These are phyloP conservation scores for Ambrosiella xylebori DNA, from an alignment of 2,329 filamentous ascomycete genomes.

Conservation along the genomic window DNA sequence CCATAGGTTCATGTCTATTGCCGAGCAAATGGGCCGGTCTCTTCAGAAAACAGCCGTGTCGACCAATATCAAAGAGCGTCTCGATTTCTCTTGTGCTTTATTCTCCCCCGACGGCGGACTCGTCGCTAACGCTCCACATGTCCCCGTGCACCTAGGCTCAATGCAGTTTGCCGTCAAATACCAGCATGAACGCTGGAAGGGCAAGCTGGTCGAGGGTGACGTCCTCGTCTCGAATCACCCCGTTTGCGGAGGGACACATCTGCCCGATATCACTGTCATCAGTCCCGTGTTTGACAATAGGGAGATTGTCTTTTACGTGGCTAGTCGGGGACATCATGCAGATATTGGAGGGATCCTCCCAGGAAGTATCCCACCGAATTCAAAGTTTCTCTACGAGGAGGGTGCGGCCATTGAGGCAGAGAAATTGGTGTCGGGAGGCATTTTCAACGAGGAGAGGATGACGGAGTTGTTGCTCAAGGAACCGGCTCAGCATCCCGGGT, in stretches of 20 bases:
- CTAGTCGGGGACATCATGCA: slow-evolving; percentile 66
- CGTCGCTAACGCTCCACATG: slow-evolving; percentile 63
- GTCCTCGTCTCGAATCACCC: slow-evolving; percentile 74
- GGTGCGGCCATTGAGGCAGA: slow-evolving; percentile 46
- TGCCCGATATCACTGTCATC: slow-evolving; percentile 67
- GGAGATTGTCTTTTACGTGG: slow-evolving; percentile 66
- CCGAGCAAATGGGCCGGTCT: slow-evolving; percentile 67
- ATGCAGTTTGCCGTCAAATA: slow-evolving; percentile 70
- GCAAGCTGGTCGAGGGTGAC: slow-evolving; percentile 59
- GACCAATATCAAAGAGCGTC: slow-evolving; percentile 66
- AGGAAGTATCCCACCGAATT: slow-evolving; percentile 65
- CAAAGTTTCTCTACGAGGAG: slow-evolving; percentile 44
- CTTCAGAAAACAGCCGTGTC: slow-evolving; percentile 67
- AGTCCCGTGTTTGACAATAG: slow-evolving; percentile 54
- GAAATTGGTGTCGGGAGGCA: slow-evolving; percentile 57
- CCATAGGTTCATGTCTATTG: slow-evolving; percentile 72
- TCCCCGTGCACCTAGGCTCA: slow-evolving; percentile 64
- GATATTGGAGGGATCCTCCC: slow-evolving; percentile 70
- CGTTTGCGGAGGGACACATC: slow-evolving; percentile 65
- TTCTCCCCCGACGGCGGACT: slow-evolving; percentile 61
- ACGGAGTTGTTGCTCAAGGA: slow-evolving; percentile 55
- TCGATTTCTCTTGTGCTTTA: slow-evolving; percentile 69
- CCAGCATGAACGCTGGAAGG: slow-evolving; percentile 64
- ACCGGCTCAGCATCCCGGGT: slow-evolving; percentile 57
- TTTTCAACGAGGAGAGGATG: slow-evolving; percentile 63